phyloP scores from a whole-genome alignment of 805 yeast species.

The Wickerhamiella lipophila region DNA sequence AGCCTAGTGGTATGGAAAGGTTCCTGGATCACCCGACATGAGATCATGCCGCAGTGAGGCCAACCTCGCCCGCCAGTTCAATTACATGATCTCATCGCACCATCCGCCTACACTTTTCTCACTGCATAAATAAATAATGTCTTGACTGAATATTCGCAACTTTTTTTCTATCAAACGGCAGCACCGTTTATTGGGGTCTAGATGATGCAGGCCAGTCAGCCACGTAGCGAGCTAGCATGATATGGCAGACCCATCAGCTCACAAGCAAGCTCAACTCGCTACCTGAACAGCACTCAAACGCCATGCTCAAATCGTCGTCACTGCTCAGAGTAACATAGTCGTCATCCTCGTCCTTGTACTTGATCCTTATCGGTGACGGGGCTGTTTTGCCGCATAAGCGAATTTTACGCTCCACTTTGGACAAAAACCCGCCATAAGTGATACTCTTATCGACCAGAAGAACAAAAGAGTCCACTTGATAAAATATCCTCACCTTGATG shows the following conservation, averaged over 20 bases:
- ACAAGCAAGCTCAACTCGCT: slow-evolving; percentile 7
- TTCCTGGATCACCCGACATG: too few species aligned
- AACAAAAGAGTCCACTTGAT: slow-evolving; percentile 39
- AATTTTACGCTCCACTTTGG: slow-evolving; percentile 46
- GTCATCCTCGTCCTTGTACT: slow-evolving; percentile 90
- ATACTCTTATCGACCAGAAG: slow-evolving; percentile 47
- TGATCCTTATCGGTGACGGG: slow-evolving; percentile 40
- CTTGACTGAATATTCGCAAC: neutral
- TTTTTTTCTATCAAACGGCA: too few species aligned
- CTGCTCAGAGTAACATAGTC: slow-evolving; percentile 77
- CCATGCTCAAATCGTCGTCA: slow-evolving; percentile 80
- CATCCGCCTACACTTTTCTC: too few species aligned
- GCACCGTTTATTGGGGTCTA: too few species aligned
- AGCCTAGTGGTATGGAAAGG: too few species aligned
- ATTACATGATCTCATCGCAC: too few species aligned
- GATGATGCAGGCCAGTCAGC: too few species aligned
- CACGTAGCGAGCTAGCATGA: too few species aligned
- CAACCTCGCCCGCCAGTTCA: too few species aligned
- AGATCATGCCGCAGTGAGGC: too few species aligned
- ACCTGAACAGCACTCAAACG: slow-evolving; percentile 39
- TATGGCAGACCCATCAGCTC: too few species aligned
- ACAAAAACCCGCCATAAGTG: slow-evolving; percentile 40
- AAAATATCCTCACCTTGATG: slow-evolving; percentile 27
- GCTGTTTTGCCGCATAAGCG: slow-evolving; percentile 39
- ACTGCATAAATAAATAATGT: slow-evolving; percentile 1